These are phyloP conservation scores for Lanmaoa rubissima DNA, from an alignment of 768 basidiomycete genomes.

Conservation along the genomic window DNA sequence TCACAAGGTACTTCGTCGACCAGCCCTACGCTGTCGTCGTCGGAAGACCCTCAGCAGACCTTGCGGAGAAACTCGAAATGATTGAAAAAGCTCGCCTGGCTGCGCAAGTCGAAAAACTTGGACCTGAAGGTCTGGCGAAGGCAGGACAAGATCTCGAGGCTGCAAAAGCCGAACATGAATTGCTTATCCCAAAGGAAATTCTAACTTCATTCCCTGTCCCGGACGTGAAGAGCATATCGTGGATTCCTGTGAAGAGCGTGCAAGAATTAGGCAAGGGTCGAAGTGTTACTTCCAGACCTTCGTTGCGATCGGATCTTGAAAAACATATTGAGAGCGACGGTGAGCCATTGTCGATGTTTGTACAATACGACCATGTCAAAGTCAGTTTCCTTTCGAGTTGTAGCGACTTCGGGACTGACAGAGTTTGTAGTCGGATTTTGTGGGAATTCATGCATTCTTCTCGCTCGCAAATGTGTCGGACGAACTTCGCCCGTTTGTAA, in stretches of 20 bases:
- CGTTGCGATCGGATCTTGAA: slow-evolving; percentile 46
- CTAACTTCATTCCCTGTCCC: slow-evolving; percentile 89
- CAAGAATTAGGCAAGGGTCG: slow-evolving; percentile 62
- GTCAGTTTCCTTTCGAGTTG: slow-evolving; percentile 37
- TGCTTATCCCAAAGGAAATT: slow-evolving; percentile 76
- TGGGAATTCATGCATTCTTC: slow-evolving; percentile 75
- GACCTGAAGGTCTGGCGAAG: slow-evolving; percentile 75
- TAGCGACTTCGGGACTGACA: not conserved
- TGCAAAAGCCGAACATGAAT: slow-evolving; percentile 85
- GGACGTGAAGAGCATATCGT: slow-evolving; percentile 84
- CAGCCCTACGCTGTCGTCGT: slow-evolving; percentile 70
- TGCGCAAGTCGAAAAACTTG: slow-evolving; percentile 65
- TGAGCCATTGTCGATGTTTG: slow-evolving; percentile 73
- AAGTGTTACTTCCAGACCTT: slow-evolving; percentile 24
- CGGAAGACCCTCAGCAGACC: slow-evolving; percentile 83
- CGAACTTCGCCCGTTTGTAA: slow-evolving; percentile 61
- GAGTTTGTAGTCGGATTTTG: slow-evolving; percentile 78
- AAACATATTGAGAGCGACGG: slow-evolving; percentile 70
- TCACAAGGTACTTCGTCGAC: slow-evolving; percentile 72
- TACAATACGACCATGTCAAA: slow-evolving; percentile 92
- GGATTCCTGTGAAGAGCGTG: slow-evolving; percentile 75
- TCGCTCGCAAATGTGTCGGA: slow-evolving; percentile 73
- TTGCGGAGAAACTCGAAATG: slow-evolving; percentile 77
- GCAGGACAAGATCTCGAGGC: slow-evolving; percentile 66
- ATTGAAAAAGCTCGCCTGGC: slow-evolving; percentile 78